Evolutionary conservation across 1,139 yeast species (phyloP), one percentile per base, ranked within the genome.

Genomic region (Geotrichum klebahnii): DNA sequence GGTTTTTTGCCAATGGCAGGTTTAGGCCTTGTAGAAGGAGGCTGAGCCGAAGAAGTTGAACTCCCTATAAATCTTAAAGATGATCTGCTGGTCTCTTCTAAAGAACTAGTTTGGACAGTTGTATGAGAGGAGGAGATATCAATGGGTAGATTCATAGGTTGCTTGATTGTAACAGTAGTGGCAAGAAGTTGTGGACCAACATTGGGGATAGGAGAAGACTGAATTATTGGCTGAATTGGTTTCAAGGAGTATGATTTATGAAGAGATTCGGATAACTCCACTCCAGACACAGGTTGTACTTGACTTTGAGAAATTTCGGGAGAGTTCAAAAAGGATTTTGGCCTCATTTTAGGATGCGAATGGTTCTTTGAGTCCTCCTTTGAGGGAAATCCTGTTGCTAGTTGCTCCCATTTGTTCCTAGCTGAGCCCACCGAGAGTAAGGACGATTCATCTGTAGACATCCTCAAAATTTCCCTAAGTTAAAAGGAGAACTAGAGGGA

Each of bases 371-470:
- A 34, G 14, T 20, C 37, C 20, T 17, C 35, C 14, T 22, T 9
- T 29, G 46, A 5, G 17, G 35, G 14, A 31, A 33, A 17, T 20
- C 29, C 32, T 33, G 16, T 32, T n/a, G 61, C 53, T 48, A 62
- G 43, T 48, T 57, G 57, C 48, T 61, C 64, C 63, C 64, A 62
- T 43, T 53, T 53, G 17, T 61, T 58, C 44, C 58, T 51, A 6
- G 51, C 59, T 39, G 60, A 59, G 33, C 55, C 50, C 14, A 62
- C 64, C 8, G 66, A 61, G 23, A 61, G 61, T 16, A 62, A 54
- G 3, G 62, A 57, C 19, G 61, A 52, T 28, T 60, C 58, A 44
- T 62, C 65, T 29, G 61, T 57, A 33, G 60, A 50, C 52, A 48
- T 46, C n/a, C n/a, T n/a, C n/a, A n/a, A n/a, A n/a, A n/a, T n/a